Evolutionary conservation across 495 filamentous ascomycete genomes (phyloP).

Genomic region (Lentithecium fluviatile): DNA sequence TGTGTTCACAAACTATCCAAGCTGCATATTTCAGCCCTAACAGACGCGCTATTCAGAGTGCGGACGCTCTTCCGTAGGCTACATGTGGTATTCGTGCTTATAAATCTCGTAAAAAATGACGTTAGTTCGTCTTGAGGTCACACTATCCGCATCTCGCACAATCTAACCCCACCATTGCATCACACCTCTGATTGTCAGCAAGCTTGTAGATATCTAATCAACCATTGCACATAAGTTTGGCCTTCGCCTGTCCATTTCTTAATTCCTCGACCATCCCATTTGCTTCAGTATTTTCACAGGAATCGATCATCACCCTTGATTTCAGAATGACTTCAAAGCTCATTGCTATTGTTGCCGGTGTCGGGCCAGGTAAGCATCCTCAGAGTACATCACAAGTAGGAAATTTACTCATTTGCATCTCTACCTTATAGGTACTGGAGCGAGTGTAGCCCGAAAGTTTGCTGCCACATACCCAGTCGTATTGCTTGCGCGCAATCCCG

Average conservation of each 20-base stretch:
- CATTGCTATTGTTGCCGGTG: constrained; percentile 38
- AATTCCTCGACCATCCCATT: neutral
- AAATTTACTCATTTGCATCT: too few species aligned
- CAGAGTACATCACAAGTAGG: too few species aligned
- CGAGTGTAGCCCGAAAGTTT: constrained; percentile 36
- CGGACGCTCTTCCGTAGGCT: too few species aligned
- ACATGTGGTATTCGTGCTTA: neutral
- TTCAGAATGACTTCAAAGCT: constrained; percentile 37
- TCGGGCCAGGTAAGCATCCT: constrained; percentile 28
- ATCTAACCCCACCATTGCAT: constrained; percentile 7
- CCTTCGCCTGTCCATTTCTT: neutral
- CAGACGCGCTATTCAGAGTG: too few species aligned
- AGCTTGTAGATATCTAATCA: constrained; percentile 1
- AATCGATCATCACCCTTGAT: neutral
- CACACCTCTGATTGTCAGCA: constrained; percentile 17
- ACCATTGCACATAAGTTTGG: neutral
- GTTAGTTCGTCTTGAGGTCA: neutral
- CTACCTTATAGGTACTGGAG: constrained; percentile 24
- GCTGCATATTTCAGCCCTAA: neutral
- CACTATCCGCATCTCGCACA: neutral
- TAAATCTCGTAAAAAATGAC: too few species aligned
- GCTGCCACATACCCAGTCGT: constrained; percentile 66
- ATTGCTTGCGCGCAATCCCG: constrained; percentile 67
- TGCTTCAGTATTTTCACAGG: neutral
- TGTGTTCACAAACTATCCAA: neutral